phyloP scores from a whole-genome alignment of 148 eudicot genomes.

The Silene uniflora region DNA sequence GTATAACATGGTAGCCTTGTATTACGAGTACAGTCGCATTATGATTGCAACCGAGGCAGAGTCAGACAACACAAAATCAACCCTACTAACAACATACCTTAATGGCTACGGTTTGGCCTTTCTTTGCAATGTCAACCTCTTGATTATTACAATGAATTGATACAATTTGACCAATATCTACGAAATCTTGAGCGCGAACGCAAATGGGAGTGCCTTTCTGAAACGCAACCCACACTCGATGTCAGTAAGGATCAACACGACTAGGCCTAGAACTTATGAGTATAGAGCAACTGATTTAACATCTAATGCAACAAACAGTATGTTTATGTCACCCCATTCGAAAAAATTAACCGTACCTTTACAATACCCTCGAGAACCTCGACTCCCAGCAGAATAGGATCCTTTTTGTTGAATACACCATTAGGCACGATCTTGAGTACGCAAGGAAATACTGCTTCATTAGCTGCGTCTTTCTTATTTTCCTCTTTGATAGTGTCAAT shows the following conservation, averaged over 20 bases:
- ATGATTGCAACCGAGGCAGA: no score
- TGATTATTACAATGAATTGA: slow-evolving; percentile 77
- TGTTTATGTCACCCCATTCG: no score
- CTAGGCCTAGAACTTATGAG: no score
- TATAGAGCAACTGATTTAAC: no score
- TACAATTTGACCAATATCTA: slow-evolving; percentile 72
- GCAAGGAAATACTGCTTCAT: slow-evolving; percentile 91
- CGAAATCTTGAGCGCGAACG: slow-evolving; percentile 62
- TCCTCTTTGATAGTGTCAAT: slow-evolving; percentile 88
- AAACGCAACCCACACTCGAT: background rate
- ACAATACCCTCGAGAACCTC: slow-evolving; percentile 74
- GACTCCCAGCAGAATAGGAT: slow-evolving; percentile 90
- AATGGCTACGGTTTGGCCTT: slow-evolving; percentile 75
- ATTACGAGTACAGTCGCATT: no score
- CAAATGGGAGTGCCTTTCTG: slow-evolving; percentile 93
- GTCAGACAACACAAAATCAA: no score
- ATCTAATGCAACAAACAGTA: no score
- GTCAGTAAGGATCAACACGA: no score
- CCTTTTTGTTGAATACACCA: slow-evolving; percentile 68
- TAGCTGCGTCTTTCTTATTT: slow-evolving; percentile 79
- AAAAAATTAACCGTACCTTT: slow-evolving; percentile 43
- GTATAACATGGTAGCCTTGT: no score
- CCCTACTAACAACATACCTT: slow-evolving; percentile 40
- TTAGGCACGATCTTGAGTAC: slow-evolving; percentile 70
- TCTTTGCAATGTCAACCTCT: slow-evolving; percentile 72